Evolutionary conservation across 257 asterid genomes (phyloP).

Genomic region (Fraxinus pennsylvanica): DNA sequence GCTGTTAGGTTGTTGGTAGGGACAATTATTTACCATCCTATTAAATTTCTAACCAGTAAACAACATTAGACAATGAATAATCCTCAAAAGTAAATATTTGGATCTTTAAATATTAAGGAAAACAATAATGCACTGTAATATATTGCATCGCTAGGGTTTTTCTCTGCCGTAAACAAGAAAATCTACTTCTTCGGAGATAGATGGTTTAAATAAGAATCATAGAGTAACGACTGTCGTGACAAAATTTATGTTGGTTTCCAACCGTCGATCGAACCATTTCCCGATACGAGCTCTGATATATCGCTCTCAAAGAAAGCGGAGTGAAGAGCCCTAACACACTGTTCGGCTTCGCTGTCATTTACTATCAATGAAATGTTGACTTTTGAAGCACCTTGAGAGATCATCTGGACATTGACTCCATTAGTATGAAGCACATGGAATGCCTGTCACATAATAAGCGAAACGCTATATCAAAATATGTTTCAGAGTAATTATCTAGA

Average conservation of each 20-base stretch:
- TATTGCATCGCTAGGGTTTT: not conserved
- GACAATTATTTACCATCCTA: no score
- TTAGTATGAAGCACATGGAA: slow-evolving; percentile 70
- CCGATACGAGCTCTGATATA: slow-evolving; percentile 41
- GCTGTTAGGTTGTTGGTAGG: no score
- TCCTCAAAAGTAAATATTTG: not conserved
- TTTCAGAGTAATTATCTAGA: not conserved
- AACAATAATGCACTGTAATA: not conserved
- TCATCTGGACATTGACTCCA: slow-evolving; percentile 84
- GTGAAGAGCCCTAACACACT: slow-evolving; percentile 80
- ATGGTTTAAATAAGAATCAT: not conserved
- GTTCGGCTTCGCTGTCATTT: slow-evolving; percentile 77
- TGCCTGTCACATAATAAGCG: slow-evolving; percentile 42
- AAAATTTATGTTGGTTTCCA: not conserved
- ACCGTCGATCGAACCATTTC: slow-evolving; percentile 41
- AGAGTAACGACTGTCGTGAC: not conserved
- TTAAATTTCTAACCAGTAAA: not conserved
- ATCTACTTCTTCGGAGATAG: not conserved
- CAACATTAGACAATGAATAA: not conserved
- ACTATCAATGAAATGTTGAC: slow-evolving; percentile 83
- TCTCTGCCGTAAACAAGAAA: not conserved
- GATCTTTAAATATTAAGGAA: not conserved
- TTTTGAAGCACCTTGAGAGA: slow-evolving; percentile 88
- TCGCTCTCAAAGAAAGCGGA: slow-evolving; percentile 64
- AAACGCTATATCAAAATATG: not conserved